Base-by-base conservation (phyloP, 805 yeast genomes). In the Middelhovenomyces tepae region DNA sequence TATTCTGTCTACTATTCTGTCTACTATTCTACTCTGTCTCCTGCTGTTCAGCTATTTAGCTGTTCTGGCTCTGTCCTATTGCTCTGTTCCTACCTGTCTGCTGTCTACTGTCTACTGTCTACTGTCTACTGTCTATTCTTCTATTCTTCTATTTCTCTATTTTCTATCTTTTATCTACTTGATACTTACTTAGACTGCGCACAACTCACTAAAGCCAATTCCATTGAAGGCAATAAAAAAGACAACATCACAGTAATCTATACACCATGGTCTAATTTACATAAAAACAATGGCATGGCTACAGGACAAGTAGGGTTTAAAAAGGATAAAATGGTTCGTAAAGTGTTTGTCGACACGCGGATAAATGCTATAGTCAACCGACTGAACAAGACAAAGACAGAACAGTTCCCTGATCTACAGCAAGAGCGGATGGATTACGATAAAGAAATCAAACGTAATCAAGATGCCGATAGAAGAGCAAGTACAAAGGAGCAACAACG, bases 301-400 rank as follows among this genome's bases (percentile, higher is more conserved):
- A 72, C 71, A 4, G 93, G 93, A 3, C 83, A 84, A 31, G 93
- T 82, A 5, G 71, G 82, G 1, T 82, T 80, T 54, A 70, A 76
- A 37, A 73, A 77, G 38, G 66, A 64, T 2, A 71, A 68, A 39
- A 56, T 60, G 32, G 75, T 78, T 16, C 69, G 62, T 39, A 67
- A 71, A 40, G 55, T 72, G 19, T 66, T 63, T 40, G 68, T 83
- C 20, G 68, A 64, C 32, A 65, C 65, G 23, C 65, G 75, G 42
- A 76, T 76, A 28, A 79, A 75, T 47, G 56, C 70, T 4, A 60
- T 77, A 2, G 51, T 82, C 23, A 80, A 78, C 45, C 63, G 75
- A 41, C 57, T 81, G 38, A 72, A 69, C 47, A 79, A 77, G 54
- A 78, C 89, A 4, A 70, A 73, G 40, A 59, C 62, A 1, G 87